Evolutionary conservation across 306 rosid genomes (phyloP).

Genomic region (Gleditsia sinensis): DNA sequence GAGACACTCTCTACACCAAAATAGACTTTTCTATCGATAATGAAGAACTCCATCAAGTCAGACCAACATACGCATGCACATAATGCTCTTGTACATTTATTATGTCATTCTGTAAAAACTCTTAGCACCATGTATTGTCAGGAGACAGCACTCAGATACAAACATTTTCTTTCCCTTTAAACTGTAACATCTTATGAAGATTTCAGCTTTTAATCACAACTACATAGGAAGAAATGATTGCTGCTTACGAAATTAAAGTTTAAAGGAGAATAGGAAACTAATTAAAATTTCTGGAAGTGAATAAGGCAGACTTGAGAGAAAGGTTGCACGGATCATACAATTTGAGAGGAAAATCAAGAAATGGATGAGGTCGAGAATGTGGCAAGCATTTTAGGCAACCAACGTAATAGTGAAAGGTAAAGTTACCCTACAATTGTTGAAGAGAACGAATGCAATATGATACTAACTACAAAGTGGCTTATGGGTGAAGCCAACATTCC

Average conservation of each 20-base stretch:
- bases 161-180: too few species aligned
- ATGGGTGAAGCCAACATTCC: not conserved
- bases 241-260: not conserved
- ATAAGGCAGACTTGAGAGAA: too few species aligned
- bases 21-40: not conserved
- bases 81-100: too few species aligned
- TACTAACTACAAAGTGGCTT: conserved; percentile 4
- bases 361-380: conserved; percentile 28
- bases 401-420: not conserved
- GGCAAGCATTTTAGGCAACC: not conserved
- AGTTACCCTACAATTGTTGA: not conserved
- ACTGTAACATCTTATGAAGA: not conserved
- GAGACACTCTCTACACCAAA: conserved; percentile 4
- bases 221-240: not conserved
- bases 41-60: conserved; percentile 17
- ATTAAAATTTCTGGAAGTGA: not conserved
- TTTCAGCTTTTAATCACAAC: not conserved
- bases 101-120: too few species aligned
- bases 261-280: not conserved
- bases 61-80: conserved; percentile 4
- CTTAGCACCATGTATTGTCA: too few species aligned
- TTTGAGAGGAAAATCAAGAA: conserved; percentile 13
- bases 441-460: too few species aligned
- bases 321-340: too few species aligned
- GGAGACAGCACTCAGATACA: too few species aligned